Evolutionary conservation across 2,329 filamentous ascomycete species (phyloP).

Genomic region (Nakataea oryzae): DNA sequence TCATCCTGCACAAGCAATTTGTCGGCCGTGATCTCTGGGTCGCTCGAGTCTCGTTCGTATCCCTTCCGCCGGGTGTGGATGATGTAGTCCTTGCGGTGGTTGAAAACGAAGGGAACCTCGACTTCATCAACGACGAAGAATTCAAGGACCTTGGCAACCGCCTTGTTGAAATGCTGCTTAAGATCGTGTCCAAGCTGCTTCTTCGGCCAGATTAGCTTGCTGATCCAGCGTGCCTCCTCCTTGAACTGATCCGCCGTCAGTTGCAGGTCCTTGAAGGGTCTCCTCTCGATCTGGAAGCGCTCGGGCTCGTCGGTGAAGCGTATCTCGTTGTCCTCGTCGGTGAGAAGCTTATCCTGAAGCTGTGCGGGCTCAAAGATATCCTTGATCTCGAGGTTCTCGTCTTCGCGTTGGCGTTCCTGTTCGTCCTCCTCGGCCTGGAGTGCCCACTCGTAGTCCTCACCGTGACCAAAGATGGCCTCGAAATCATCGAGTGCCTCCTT

Average conservation of each 20-base stretch:
- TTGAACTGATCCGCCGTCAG: constrained; percentile 76
- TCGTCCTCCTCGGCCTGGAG: constrained; percentile 80
- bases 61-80: constrained; percentile 72
- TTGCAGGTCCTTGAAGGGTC: constrained; percentile 73
- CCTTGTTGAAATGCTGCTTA: constrained; percentile 72
- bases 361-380: constrained; percentile 98
- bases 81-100: constrained; percentile 95
- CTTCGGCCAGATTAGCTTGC: constrained; percentile 79
- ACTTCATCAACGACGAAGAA: constrained; percentile 92
- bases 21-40: constrained; percentile 67
- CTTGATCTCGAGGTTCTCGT: constrained; percentile 83
- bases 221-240: constrained; percentile 88
- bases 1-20: constrained; percentile 89
- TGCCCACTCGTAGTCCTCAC: constrained; percentile 92
- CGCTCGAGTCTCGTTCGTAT: constrained; percentile 45
- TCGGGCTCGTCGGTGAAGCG: constrained; percentile 85
- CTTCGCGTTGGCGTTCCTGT: constrained; percentile 66
- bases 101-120: constrained; percentile 95
- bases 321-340: constrained; percentile 88
- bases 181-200: constrained; percentile 66
- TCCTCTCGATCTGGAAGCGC: constrained; percentile 84
- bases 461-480: constrained; percentile 90
- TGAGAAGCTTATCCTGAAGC: constrained; percentile 85
- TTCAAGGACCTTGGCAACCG: constrained; percentile 84
- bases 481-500: constrained; percentile 92